Base-by-base conservation (phyloP, 2,329 filamentous ascomycete genomes). In the Kalmusia sp. region DNA sequence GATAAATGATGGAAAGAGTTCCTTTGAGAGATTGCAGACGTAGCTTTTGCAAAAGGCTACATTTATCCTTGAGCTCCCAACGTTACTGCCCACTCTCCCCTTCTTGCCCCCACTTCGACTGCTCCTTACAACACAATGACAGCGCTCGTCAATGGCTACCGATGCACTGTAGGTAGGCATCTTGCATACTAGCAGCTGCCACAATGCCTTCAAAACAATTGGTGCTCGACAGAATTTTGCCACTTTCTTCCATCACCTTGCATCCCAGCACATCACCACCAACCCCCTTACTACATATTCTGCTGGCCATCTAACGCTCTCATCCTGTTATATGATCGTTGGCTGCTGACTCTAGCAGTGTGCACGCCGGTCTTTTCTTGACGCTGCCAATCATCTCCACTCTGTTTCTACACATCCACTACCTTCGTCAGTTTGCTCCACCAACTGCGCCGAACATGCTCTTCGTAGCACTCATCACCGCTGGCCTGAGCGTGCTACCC, bases 181-280 rank as follows among this genome's bases (percentile, higher is more conserved):
- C 30, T 25, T 8, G 30, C 5, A 8, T 8, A 15, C 12, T 15
- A 24, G 39, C 40, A 35, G 21, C 24, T 12, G 25, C 39, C 11
- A 31, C 19, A 3, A 14, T 40, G 34, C 11, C 17, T 3, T 22
- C 44, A 49, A 40, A 52, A 46, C 33, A 30, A 27, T n/a, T n/a
- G n/a, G n/a, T n/a, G n/a, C n/a, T n/a, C 21, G 9, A 17, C 17
- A n/a, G n/a, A n/a, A 19, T 22, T 33, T n/a, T 40, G 12, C 24
- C n/a, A 7, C 19, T 44, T 17, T 46, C 24, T 21, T 46, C 41
- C 22, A 15, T 33, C 24, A 19, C 17, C 14, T 37, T 30, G 39
- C 49, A 47, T 41, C 50, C 37, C 17, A 24, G 22, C 31, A 17
- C 40, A 33, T 4, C n/a, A n/a, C n/a, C n/a, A n/a, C n/a, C n/a